Evolutionary conservation across 345 rosid genomes (phyloP).

Genomic region (Linum lewisii): DNA sequence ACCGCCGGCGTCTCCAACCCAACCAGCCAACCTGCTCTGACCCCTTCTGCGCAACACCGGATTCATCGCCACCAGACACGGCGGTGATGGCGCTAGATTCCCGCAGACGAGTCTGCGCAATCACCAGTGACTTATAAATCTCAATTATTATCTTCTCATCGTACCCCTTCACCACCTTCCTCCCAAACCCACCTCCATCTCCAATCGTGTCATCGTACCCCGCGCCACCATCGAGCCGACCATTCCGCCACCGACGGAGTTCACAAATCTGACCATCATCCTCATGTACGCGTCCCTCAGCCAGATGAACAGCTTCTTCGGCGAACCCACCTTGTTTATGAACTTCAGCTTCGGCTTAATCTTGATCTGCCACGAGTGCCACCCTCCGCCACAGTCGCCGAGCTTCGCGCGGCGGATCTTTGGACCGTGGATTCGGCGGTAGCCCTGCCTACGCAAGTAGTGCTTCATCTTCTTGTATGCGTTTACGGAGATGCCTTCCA

Average conservation of each 20-base stretch:
- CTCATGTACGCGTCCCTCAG: constrained; percentile 54
- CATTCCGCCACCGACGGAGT: constrained; percentile 23
- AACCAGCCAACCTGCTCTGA: too few relatives aligned
- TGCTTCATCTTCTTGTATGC: constrained; percentile 24
- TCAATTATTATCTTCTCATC: constrained; percentile 49
- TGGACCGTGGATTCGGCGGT: constrained; percentile 30
- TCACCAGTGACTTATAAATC: constrained; percentile 58
- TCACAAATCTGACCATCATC: constrained; percentile 48
- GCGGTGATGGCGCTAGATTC: too few relatives aligned
- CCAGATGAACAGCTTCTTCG: constrained; percentile 44
- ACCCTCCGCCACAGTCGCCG: constrained; percentile 10
- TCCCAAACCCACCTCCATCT: constrained; percentile 13
- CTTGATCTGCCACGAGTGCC: constrained; percentile 39
- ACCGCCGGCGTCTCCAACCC: too few relatives aligned
- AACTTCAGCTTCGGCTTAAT: constrained; percentile 33
- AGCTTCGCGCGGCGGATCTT: constrained; percentile 11
- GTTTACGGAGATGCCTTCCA: constrained; percentile 36
- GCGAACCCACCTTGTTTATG: constrained; percentile 15
- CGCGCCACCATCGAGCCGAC: neutral
- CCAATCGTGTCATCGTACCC: too few relatives aligned
- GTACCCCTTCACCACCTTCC: too few relatives aligned
- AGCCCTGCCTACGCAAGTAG: constrained; percentile 37
- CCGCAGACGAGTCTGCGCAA: constrained; percentile 25
- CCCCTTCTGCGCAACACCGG: too few relatives aligned
- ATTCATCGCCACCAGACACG: too few relatives aligned